Base-by-base conservation (phyloP, 2,329 filamentous ascomycete genomes). In the Verticillium zaregamsianum region DNA sequence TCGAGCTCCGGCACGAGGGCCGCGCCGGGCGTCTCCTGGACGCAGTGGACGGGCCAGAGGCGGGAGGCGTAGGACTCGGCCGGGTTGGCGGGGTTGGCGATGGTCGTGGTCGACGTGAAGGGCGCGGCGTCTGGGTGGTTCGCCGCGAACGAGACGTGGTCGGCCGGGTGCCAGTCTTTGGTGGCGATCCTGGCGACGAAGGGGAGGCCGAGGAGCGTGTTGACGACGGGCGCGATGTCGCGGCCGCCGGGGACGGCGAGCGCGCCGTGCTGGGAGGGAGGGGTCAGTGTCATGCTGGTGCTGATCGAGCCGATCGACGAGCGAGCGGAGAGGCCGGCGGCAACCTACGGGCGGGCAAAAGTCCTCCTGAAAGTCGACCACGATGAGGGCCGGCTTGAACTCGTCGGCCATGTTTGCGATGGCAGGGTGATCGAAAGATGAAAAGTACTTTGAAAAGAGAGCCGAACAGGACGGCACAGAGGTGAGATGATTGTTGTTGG, bases 321-420 rank as follows among this genome's bases (percentile, higher is more conserved):
- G 28, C 28, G 28, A 28, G 28, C 28, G 55, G 40, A 64, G 59
- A 58, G 49, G 32, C 25, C n/a, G 17, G 17, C 15, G 15, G 17
- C 15, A 45, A 78, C 88, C 78, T 78, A 95, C 92, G 14, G 93
- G 93, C 63, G 91, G 91, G 74, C 92, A 96, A 75, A 97, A 98
- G 79, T 98, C 94, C 75, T 97, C 90, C 76, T 98, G 95, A 71
- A 96, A 83, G 75, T 97, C 93, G 59, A 97, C 89, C 12, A 97
- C 83, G 57, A 97, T 76, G 28, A 87, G 76, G 2, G 84, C 84
- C 3, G 84, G 81, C 58, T 71, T 77, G 63, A 83, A 83, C 5
- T 63, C 55, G 25, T 64, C 58, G 28, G 25, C 31, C 54, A 55
- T 28, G 17, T 25, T 32, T 6, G 56, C 32, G 56, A 57, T 33